Conservation (phyloP, 2,329 filamentous ascomycete species). For the Pseudogymnoascus sp. region DNA sequence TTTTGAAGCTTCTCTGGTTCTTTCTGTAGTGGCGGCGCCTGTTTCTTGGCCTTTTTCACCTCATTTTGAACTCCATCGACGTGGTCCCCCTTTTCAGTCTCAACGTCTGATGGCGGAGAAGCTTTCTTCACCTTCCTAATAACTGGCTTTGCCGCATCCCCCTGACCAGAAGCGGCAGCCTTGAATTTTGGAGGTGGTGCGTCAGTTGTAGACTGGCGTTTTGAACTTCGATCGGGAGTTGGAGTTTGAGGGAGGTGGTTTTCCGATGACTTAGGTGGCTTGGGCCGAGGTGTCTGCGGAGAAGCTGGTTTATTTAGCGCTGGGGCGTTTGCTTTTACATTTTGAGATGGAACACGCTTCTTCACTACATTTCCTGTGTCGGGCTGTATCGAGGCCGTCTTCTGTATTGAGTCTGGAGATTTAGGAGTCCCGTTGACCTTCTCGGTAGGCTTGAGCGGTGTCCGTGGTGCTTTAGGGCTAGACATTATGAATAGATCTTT, state of each 20-base stretch:
- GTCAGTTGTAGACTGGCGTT: not conserved
- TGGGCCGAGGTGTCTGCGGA: not conserved
- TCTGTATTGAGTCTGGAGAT: slow-evolving; percentile 17
- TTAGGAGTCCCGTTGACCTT: slow-evolving; percentile 10
- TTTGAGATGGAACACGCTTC: not conserved
- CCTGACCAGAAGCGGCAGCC: not conserved
- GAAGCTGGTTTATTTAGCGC: not conserved
- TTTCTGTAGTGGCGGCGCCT: not conserved
- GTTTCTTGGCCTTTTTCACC: not conserved
- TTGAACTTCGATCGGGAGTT: not conserved
- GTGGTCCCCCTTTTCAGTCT: not conserved
- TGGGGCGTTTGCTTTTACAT: not conserved
- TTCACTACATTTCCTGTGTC: slow-evolving; percentile 4
- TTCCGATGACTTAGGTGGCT: slow-evolving; percentile 11
- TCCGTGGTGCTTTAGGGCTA: not conserved
- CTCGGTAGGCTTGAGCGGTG: not conserved
- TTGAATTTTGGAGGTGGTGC: not conserved
- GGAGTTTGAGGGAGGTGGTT: slow-evolving; percentile 10
- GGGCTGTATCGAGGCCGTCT: slow-evolving; percentile 14
- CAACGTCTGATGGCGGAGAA: not conserved
- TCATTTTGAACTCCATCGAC: not conserved
- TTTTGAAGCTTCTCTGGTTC: not conserved
- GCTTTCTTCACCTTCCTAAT: not conserved
- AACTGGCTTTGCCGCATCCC: not conserved
- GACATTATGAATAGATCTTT: not conserved